Conservation (phyloP, 306 rosid species). For the Castanea mollissima region DNA sequence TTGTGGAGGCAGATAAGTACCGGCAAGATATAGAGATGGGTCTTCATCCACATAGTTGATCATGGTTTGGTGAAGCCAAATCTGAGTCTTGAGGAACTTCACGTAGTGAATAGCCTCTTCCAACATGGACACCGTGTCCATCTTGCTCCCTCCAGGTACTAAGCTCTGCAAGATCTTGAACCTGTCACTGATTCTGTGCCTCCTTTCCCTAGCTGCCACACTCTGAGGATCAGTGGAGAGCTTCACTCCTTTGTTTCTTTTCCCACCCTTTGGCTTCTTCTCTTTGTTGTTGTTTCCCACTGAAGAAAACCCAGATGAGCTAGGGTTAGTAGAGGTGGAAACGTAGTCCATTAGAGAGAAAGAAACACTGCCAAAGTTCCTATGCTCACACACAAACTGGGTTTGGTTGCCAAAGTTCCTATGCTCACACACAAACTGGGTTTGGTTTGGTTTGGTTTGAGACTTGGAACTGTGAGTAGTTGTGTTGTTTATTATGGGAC, state of each 20-base stretch:
- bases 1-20: neutral
- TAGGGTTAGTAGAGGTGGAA: constrained; percentile 9
- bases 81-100: constrained; percentile 75
- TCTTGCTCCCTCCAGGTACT: constrained; percentile 84
- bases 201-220: constrained; percentile 84
- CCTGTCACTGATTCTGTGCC: constrained; percentile 86
- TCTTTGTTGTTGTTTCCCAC: constrained; percentile 21
- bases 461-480: neutral
- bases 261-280: constrained; percentile 27
- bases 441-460: constrained; percentile 8
- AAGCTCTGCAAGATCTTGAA: constrained; percentile 89
- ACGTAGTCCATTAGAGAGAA: constrained; percentile 40
- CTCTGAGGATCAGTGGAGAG: constrained; percentile 94
- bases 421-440: neutral
- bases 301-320: constrained; percentile 42
- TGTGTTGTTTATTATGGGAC: neutral
- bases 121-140: constrained; percentile 91
- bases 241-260: constrained; percentile 43
- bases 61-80: constrained; percentile 80
- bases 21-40: neutral
- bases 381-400: neutral
- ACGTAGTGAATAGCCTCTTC: constrained; percentile 88
- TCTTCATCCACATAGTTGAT: constrained; percentile 43
- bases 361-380: neutral
- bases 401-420: neutral